Base-by-base conservation (phyloP, 495 filamentous ascomycete genomes). In the Neurospora pannonica region DNA sequence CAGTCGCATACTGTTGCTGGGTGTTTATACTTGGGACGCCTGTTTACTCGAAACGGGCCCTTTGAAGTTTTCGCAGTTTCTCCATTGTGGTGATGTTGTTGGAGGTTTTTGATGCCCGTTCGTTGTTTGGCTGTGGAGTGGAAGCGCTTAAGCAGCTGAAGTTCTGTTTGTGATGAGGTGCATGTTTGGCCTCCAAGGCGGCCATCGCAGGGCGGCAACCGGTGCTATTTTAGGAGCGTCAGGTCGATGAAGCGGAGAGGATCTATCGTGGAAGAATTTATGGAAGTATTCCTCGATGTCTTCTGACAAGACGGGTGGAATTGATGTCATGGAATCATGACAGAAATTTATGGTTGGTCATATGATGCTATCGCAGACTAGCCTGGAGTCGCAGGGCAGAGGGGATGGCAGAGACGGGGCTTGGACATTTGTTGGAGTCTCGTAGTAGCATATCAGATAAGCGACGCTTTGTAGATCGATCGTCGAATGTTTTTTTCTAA, bases 41-140 rank as follows among this genome's bases (percentile, higher is more conserved):
- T 71, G 46, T 73, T 21, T 15, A 42, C 34, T 36, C 21, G 43
- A 36, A 71, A 38, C 34, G 42, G 17, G 19, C 62, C 4, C 15
- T 31, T 11, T 74, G 34, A 54, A 70, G 60, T 74, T 60, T 72
- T n/a, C 9, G 28, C 69, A 34, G 4, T 17, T 38, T 70, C 15
- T n/a, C 5, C 2, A 21, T 4, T 71, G 1, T 48, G 28, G 1
- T 48, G 28, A 17, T n/a, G 34, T n/a, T 48, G 2, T 34, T 0
- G 24, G n/a, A 42, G 13, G 76, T 76, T 81, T 78, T 76, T 76
- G 78, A 75, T 74, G 15, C 2, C 6, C 72, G 77, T 76, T 76
- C 72, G 77, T 76, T 76, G 76, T 78, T 77, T 78, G 77, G 76
- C 17, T 36, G 71, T 70, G 71, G 40, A 28, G 37, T 70, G 39